Evolutionary conservation across 345 rosid genomes (phyloP).

Genomic region (Heritiera fomes): DNA sequence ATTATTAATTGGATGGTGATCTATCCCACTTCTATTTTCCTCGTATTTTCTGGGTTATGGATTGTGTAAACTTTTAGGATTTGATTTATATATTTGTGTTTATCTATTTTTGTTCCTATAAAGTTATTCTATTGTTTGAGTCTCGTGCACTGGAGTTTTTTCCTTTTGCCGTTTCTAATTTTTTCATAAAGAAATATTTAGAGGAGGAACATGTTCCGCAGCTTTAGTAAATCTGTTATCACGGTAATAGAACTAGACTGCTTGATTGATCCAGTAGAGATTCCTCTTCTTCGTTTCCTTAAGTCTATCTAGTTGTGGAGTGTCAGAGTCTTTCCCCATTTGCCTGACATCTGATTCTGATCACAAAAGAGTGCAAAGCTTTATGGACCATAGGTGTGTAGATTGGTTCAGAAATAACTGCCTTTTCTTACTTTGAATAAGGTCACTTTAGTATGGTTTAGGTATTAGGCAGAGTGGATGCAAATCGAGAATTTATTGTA

Average conservation of each 20-base stretch:
- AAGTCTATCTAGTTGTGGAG: background rate
- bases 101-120: background rate
- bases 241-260: background rate
- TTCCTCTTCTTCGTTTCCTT: background rate
- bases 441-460: background rate
- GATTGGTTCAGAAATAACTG: constrained; percentile 5
- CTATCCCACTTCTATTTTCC: background rate
- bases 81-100: background rate
- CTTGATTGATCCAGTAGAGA: background rate
- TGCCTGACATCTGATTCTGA: background rate
- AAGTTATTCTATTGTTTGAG: background rate
- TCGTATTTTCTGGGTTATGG: background rate
- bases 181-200: background rate
- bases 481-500: background rate
- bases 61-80: constrained; percentile 1
- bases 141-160: background rate
- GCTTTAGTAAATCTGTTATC: background rate
- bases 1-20: background rate
- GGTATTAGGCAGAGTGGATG: background rate
- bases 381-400: background rate
- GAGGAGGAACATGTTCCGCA: background rate
- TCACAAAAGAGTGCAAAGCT: background rate
- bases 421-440: background rate
- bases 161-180: background rate
- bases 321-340: background rate